Conservation (phyloP, 805 yeast species). For the Suhomyces sp. region DNA sequence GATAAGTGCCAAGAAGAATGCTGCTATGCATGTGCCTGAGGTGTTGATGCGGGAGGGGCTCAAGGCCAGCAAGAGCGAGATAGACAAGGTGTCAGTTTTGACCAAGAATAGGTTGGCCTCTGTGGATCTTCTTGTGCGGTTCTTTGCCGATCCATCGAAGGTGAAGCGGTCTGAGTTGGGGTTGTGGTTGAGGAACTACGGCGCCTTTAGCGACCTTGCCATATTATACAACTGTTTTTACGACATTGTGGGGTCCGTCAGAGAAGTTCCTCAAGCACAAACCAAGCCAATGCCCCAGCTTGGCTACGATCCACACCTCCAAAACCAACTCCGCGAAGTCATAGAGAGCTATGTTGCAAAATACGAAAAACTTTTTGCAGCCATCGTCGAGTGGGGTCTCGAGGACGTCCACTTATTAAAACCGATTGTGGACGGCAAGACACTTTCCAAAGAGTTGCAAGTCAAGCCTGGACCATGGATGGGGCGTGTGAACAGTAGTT, state of each 20-base stretch:
- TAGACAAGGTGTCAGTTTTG: conserved; percentile 47
- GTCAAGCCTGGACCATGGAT: conserved; percentile 89
- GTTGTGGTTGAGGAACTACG: conserved; percentile 50
- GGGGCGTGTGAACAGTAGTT: conserved; percentile 49
- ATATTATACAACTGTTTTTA: conserved; percentile 35
- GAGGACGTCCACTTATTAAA: conserved; percentile 47
- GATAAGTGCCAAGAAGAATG: conserved; percentile 37
- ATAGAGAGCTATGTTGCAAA: conserved; percentile 13
- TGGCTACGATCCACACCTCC: not conserved
- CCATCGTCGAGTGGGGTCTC: conserved; percentile 35
- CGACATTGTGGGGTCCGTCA: conserved; percentile 20
- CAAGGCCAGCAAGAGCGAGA: conserved; percentile 57
- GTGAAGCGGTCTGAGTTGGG: conserved; percentile 60
- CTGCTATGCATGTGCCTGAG: conserved; percentile 41
- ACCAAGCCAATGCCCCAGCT: conserved; percentile 7
- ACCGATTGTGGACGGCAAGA: conserved; percentile 76
- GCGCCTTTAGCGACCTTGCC: conserved; percentile 48
- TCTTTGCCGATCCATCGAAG: conserved; percentile 10
- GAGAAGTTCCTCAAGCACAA: not conserved
- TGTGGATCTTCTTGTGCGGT: conserved; percentile 15
- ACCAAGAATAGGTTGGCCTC: conserved; percentile 28
- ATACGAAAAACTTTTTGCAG: conserved; percentile 31
- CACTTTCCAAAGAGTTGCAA: conserved; percentile 47
- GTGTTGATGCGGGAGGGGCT: conserved; percentile 66
- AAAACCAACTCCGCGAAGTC: not conserved